phyloP scores from a whole-genome alignment of 2,329 filamentous ascomycete genomes.

The Scedosporium dehoogii region DNA sequence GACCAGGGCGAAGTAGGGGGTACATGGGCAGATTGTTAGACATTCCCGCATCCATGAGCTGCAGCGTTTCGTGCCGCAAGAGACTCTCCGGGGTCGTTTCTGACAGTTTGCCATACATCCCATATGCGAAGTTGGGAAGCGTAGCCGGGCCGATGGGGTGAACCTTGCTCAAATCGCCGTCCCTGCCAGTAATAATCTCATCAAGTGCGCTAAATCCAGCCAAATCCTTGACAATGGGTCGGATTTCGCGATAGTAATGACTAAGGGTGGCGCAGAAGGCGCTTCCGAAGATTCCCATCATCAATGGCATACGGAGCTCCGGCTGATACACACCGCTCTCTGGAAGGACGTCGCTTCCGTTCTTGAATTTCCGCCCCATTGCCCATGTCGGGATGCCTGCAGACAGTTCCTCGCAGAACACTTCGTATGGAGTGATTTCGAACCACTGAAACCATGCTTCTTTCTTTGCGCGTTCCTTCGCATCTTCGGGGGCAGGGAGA shows the following conservation, averaged over 20 bases:
- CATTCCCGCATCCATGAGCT: slow-evolving; percentile 96
- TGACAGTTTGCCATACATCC: slow-evolving; percentile 67
- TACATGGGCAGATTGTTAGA: slow-evolving; percentile 97
- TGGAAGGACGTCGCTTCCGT: slow-evolving; percentile 53
- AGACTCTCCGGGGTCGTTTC: slow-evolving; percentile 69
- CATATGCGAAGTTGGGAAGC: slow-evolving; percentile 81
- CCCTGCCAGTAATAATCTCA: slow-evolving; percentile 69
- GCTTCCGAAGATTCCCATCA: slow-evolving; percentile 93
- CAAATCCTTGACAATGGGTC: slow-evolving; percentile 68
- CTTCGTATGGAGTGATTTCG: slow-evolving; percentile 87
- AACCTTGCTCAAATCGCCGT: slow-evolving; percentile 78
- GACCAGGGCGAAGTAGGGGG: slow-evolving; percentile 76
- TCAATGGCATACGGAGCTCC: slow-evolving; percentile 70
- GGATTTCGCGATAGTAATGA: slow-evolving; percentile 90
- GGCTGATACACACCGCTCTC: slow-evolving; percentile 64
- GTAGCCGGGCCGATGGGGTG: slow-evolving; percentile 89
- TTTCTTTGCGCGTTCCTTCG: slow-evolving; percentile 38
- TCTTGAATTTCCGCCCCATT: slow-evolving; percentile 70
- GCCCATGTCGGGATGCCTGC: slow-evolving; percentile 95
- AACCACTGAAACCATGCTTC: slow-evolving; percentile 98
- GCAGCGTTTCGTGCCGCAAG: slow-evolving; percentile 59
- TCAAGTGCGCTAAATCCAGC: slow-evolving; percentile 70
- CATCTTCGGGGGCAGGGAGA: slow-evolving; percentile 25
- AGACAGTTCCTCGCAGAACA: slow-evolving; percentile 86
- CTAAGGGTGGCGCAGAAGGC: slow-evolving; percentile 93